These are phyloP conservation scores for Phytophthora sojae DNA, from an alignment of 352 stramenopile species.

Conservation along the genomic window DNA sequence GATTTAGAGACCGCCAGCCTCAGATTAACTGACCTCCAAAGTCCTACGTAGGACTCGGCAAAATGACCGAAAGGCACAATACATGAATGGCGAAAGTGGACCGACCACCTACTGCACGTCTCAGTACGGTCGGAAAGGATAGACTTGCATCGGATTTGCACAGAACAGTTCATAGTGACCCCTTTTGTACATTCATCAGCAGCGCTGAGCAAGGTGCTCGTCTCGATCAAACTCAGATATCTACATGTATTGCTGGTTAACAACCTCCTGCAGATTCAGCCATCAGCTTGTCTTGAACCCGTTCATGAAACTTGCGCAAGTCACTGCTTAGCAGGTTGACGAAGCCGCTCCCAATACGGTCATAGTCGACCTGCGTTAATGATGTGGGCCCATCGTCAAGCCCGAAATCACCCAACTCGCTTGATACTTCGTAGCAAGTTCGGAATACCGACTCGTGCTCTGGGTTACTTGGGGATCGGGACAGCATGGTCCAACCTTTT, in stretches of 20 bases:
- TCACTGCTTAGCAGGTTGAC: constrained; percentile 24
- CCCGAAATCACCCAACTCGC: constrained; percentile 9
- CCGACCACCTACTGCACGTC: too few relatives aligned
- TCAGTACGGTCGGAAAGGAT: not conserved
- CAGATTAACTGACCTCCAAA: too few relatives aligned
- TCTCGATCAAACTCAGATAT: not conserved
- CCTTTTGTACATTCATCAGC: too few relatives aligned
- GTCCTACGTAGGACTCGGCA: too few relatives aligned
- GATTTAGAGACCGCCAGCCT: too few relatives aligned
- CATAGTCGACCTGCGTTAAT: not conserved
- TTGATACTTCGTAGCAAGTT: constrained; percentile 30
- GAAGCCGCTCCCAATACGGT: constrained; percentile 8
- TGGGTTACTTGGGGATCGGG: constrained; percentile 16
- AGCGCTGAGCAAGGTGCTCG: too few relatives aligned
- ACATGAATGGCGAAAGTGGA: too few relatives aligned
- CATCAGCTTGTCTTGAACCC: constrained; percentile 14
- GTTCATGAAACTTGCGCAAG: constrained; percentile 24
- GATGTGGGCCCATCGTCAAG: not conserved
- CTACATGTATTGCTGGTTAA: not conserved
- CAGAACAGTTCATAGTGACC: not conserved
- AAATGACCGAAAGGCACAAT: too few relatives aligned
- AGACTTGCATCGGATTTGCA: not conserved
- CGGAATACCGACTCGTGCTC: constrained; percentile 24
- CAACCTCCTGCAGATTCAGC: not conserved
- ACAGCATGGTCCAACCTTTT: constrained; percentile 26